Percentiles rank a stretch among this genome's conserved stretches.
Conservation (phyloP, 140 eudicot genomes). For the Oenanthe javanica region DNA sequence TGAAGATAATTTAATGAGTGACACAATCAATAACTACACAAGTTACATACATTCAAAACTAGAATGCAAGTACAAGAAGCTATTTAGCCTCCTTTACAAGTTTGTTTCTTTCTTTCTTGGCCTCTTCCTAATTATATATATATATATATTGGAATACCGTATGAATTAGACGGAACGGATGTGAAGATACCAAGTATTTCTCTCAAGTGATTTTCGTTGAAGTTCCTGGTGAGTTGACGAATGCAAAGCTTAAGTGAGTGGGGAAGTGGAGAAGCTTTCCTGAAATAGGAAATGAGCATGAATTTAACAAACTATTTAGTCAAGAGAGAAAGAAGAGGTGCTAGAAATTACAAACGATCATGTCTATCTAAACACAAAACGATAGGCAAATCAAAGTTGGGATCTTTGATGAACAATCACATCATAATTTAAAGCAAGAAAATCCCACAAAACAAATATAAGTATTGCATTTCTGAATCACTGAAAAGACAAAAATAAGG, state of each 20-base stretch:
- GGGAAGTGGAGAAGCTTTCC: slow-evolving; percentile 75
- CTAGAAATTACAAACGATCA: neutral
- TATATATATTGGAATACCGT: neutral
- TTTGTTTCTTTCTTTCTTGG: neutral
- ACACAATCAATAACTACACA: neutral
- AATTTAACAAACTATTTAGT: neutral
- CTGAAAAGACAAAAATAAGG: too few relatives aligned
- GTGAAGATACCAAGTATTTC: slow-evolving; percentile 69
- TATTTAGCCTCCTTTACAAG: neutral
- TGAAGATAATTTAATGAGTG: neutral
- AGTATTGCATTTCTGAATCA: too few relatives aligned
- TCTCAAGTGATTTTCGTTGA: slow-evolving; percentile 80
- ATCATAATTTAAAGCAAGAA: too few relatives aligned
- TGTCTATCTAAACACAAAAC: neutral
- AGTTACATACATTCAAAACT: neutral
- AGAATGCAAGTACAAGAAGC: neutral
- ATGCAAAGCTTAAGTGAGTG: slow-evolving; percentile 86
- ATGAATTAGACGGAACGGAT: neutral
- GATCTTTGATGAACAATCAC: neutral
- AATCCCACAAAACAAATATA: too few relatives aligned
- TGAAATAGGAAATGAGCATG: slow-evolving; percentile 20
- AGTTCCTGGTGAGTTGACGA: slow-evolving; percentile 83
- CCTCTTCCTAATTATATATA: neutral
- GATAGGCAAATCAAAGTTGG: neutral
- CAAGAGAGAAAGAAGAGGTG: neutral